Conservation (phyloP, 768 basidiomycete genomes). For the Termitomyces sp. region DNA sequence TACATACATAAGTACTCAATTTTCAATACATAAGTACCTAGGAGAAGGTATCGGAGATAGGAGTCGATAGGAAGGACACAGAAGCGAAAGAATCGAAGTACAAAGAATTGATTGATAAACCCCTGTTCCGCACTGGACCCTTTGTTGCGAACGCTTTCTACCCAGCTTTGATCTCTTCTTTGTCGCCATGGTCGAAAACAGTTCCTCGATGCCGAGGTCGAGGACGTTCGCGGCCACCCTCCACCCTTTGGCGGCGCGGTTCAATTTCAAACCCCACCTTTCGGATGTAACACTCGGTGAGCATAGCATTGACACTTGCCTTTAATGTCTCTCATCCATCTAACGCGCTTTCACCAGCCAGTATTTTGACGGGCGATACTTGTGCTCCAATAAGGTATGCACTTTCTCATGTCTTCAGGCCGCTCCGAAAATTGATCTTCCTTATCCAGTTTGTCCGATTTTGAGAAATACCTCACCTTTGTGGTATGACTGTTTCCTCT, state of each 20-base stretch:
- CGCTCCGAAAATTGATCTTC: not conserved
- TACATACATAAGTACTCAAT: not conserved
- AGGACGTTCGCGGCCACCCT: constrained; percentile 18
- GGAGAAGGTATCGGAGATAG: not conserved
- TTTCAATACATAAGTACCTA: too few relatives aligned
- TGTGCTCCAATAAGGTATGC: constrained; percentile 36
- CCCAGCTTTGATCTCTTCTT: not conserved
- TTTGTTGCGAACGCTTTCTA: not conserved
- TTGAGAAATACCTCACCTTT: constrained; percentile 26
- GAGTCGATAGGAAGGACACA: not conserved
- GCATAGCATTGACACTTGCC: not conserved
- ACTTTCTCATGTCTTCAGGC: not conserved
- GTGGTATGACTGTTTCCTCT: constrained; percentile 22
- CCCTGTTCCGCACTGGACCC: not conserved
- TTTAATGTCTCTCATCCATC: constrained; percentile 1
- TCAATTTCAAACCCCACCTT: constrained; percentile 25
- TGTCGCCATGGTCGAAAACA: constrained; percentile 7
- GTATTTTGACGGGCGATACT: constrained; percentile 37
- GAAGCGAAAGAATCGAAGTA: constrained; percentile 1
- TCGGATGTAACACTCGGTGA: constrained; percentile 23
- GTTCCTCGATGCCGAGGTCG: not conserved
- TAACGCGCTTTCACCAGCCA: constrained; percentile 17
- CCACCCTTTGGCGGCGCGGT: constrained; percentile 22
- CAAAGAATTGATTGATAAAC: constrained; percentile 3
- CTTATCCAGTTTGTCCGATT: constrained; percentile 28